Evolutionary conservation across 805 yeast species (phyloP).

Genomic region (Candida nanaspora): DNA sequence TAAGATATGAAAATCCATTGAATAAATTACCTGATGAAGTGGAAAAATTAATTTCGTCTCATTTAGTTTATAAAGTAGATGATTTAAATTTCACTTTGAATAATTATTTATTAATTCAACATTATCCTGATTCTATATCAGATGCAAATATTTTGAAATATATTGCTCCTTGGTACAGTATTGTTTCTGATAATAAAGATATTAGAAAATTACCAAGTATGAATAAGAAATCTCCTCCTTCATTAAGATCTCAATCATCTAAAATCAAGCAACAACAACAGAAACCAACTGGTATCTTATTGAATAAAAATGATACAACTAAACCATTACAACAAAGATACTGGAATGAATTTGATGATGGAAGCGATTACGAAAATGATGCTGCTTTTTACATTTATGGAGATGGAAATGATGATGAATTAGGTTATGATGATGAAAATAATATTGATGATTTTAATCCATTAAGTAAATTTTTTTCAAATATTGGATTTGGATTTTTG

Average conservation of each 20-base stretch:
- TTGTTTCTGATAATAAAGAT: slow-evolving; percentile 18
- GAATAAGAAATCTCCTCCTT: neutral
- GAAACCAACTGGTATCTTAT: slow-evolving; percentile 19
- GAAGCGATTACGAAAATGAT: slow-evolving; percentile 41
- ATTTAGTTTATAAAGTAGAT: slow-evolving; percentile 40
- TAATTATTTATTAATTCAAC: slow-evolving; percentile 22
- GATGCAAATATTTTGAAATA: slow-evolving; percentile 18
- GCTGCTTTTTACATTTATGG: slow-evolving; percentile 31
- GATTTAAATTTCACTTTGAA: slow-evolving; percentile 24
- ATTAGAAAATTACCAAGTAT: slow-evolving; percentile 39
- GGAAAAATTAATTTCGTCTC: slow-evolving; percentile 34
- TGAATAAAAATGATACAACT: slow-evolving; percentile 24
- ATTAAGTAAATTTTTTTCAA: neutral
- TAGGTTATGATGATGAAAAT: slow-evolving; percentile 16
- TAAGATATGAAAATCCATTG: slow-evolving; percentile 31
- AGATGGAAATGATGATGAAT: slow-evolving; percentile 21
- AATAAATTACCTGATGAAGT: slow-evolving; percentile 29
- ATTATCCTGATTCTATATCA: slow-evolving; percentile 11
- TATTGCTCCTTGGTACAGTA: slow-evolving; percentile 27
- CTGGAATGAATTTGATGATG: slow-evolving; percentile 66
- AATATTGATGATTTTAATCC: slow-evolving; percentile 3
- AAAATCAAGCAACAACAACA: no score
- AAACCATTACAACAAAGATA: slow-evolving; percentile 27
- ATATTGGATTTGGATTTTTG: slow-evolving; percentile 9
- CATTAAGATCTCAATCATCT: no score